Evolutionary conservation across 1,284 basidiomycete species (phyloP), one percentile per base, ranked within the genome.

Genomic region (Porodaedalea pini): DNA sequence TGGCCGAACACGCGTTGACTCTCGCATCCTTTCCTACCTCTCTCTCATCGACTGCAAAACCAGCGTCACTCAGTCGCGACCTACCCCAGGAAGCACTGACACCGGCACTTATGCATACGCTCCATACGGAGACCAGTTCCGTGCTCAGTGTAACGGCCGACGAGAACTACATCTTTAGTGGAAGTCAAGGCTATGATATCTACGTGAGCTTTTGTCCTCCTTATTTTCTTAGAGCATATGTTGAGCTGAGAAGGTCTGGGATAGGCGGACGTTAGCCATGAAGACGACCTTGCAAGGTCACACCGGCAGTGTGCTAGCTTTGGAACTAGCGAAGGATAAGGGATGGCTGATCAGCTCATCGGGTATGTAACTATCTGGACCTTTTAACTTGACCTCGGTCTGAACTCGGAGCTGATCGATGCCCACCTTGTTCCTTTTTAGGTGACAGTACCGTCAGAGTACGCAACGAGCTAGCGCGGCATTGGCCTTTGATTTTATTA

Each of bases 271-370:
- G 0, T 85, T 91, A 60, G 79, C 80, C 10, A 77, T 90, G 17
- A 83, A 84, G 65, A 80, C 81, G n/a, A 82, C 83, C 4, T 75
- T 95, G n/a, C 74, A 79, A 13, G 95, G 94, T 0, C 95, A 98
- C 66, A 86, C 86, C 0, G 91, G 88, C 7, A 91, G 89, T 57
- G 88, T 98, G 0, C 78, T 98, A 13, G 87, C 88, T 2, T 76
- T 98, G 31, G 86, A 91, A 64, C 80, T 92, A 56, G 88, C 89
- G 2, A 71, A 81, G 44, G 88, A 90, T 51, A 85, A 82, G 64
- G 75, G 80, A 40, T 96, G 94, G 93, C 71, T 96, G 21, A 89
- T 97, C 65, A 93, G 90, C 62, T 86, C 91, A 8, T 89, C 87
- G 41, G 83, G 88, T 86, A 66, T 50, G 78, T 65, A 13, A 21